Evolutionary conservation across 179 eudicot genomes (phyloP).

Genomic region (Spergularia azorica): DNA sequence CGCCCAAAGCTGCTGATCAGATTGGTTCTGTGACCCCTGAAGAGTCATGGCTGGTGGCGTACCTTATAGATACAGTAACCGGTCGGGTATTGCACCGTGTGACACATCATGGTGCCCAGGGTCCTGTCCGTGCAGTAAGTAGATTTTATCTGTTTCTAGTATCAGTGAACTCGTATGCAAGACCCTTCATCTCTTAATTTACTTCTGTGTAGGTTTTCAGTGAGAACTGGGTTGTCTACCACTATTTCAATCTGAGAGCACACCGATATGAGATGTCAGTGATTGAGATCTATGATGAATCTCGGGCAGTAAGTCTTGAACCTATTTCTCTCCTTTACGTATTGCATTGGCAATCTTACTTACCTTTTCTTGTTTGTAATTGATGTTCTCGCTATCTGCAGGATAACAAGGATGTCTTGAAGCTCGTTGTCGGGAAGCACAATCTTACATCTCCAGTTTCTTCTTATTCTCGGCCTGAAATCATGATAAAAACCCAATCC

Average conservation of each 20-base stretch:
- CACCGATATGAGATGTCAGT: slow-evolving; percentile 99
- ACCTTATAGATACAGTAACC: slow-evolving; percentile 90
- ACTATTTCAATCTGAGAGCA: slow-evolving; percentile 95
- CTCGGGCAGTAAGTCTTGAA: slow-evolving; percentile 71
- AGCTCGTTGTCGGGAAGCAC: slow-evolving; percentile 93
- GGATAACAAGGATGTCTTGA: slow-evolving; percentile 92
- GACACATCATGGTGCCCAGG: slow-evolving; percentile 94
- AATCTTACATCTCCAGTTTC: slow-evolving; percentile 93
- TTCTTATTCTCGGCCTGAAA: slow-evolving; percentile 96
- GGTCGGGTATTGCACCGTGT: slow-evolving; percentile 93
- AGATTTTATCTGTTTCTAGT: slow-evolving; percentile 5
- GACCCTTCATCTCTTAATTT: background rate
- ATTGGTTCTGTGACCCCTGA: slow-evolving; percentile 94
- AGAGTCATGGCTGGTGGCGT: slow-evolving; percentile 80
- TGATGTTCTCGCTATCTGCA: slow-evolving; percentile 37
- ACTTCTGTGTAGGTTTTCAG: slow-evolving; percentile 75
- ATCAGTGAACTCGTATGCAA: background rate
- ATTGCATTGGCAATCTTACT: slow-evolving; percentile 8
- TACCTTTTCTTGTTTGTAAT: background rate
- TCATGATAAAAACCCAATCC: slow-evolving; percentile 80
- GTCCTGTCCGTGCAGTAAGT: slow-evolving; percentile 98
- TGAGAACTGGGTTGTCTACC: slow-evolving; percentile 99
- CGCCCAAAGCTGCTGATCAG: slow-evolving; percentile 86
- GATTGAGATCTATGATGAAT: slow-evolving; percentile 96
- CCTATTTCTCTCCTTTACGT: background rate